Conservation (phyloP, 1,284 basidiomycete species). For the Ganoderma multipileum region DNA sequence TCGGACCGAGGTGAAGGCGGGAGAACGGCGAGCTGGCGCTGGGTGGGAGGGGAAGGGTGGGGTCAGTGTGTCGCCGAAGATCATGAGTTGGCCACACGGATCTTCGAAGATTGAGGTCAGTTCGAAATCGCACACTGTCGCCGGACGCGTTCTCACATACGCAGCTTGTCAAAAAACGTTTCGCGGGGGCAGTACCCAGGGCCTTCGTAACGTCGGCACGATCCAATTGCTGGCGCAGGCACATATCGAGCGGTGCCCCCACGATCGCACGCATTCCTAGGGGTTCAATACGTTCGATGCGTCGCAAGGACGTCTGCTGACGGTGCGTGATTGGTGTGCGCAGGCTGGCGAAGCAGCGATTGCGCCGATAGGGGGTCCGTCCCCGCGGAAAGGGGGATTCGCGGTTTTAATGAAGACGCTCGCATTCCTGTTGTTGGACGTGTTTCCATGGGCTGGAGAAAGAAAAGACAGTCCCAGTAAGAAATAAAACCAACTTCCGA, state of each 20-base stretch:
- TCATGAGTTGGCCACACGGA: conserved; percentile 12
- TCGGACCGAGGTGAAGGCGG: not conserved
- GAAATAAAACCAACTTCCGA: not conserved
- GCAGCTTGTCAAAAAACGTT: conserved; percentile 13
- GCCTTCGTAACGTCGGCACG: conserved; percentile 12
- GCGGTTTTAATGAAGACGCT: not conserved
- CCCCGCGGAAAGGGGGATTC: conserved; percentile 8
- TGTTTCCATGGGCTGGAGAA: conserved; percentile 10
- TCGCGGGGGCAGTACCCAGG: conserved; percentile 13
- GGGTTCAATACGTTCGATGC: not conserved
- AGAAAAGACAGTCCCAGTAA: conserved; percentile 7
- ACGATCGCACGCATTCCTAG: not conserved
- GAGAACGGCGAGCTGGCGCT: conserved; percentile 1
- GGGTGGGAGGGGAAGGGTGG: conserved; percentile 1
- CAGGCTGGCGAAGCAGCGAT: conserved; percentile 15
- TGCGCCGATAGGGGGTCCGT: conserved; percentile 18
- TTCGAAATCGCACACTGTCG: conserved; percentile 6
- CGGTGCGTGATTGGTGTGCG: conserved; percentile 4
- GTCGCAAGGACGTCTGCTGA: conserved; percentile 6
- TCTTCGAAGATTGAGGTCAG: conserved; percentile 20
- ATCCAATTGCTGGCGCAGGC: not conserved
- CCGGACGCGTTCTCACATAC: conserved; percentile 15
- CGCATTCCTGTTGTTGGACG: not conserved
- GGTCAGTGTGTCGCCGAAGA: conserved; percentile 16
- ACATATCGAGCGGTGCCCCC: not conserved